These are phyloP conservation scores for Spirogloea muscicola DNA, from an alignment of 139 green algal genomes.

Conservation along the genomic window DNA sequence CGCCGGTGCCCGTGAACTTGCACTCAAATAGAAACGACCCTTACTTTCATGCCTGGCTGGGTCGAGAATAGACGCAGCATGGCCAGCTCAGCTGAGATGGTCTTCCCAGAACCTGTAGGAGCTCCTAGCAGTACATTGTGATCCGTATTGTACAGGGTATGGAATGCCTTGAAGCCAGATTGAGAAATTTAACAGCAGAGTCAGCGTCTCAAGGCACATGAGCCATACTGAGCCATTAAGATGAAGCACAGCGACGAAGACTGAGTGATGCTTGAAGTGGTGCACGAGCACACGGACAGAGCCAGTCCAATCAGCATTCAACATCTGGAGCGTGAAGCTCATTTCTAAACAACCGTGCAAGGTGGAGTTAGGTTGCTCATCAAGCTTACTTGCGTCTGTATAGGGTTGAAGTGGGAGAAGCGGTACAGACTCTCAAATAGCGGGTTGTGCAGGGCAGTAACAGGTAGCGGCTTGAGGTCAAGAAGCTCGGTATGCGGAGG, in stretches of 20 bases:
- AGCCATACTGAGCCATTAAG: too few relatives aligned
- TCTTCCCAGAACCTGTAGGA: slow-evolving; percentile 89
- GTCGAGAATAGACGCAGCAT: slow-evolving; percentile 78
- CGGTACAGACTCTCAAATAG: slow-evolving; percentile 73
- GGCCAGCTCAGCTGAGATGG: slow-evolving; percentile 85
- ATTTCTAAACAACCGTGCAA: too few relatives aligned
- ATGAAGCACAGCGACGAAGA: background rate
- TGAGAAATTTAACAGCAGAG: too few relatives aligned
- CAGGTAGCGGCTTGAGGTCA: slow-evolving; percentile 86
- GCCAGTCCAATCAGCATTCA: too few relatives aligned
- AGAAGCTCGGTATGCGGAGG: slow-evolving; percentile 78
- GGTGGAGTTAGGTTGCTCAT: too few relatives aligned
- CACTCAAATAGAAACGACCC: too few relatives aligned
- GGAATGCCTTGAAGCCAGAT: too few relatives aligned
- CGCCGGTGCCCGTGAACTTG: too few relatives aligned
- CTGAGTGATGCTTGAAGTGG: too few relatives aligned
- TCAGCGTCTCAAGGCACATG: too few relatives aligned
- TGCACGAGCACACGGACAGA: too few relatives aligned
- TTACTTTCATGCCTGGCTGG: slow-evolving; percentile 50
- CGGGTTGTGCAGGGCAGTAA: slow-evolving; percentile 70
- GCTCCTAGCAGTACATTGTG: slow-evolving; percentile 91
- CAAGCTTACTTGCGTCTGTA: slow-evolving; percentile 77
- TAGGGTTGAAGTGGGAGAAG: slow-evolving; percentile 98
- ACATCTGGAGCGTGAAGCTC: too few relatives aligned
- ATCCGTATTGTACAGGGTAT: slow-evolving; percentile 94